Percentiles rank a stretch among this genome's conserved stretches.
Evolutionary conservation across 2,329 filamentous ascomycete genomes (phyloP).

Genomic region (Myriosclerotinia scirpicola): DNA sequence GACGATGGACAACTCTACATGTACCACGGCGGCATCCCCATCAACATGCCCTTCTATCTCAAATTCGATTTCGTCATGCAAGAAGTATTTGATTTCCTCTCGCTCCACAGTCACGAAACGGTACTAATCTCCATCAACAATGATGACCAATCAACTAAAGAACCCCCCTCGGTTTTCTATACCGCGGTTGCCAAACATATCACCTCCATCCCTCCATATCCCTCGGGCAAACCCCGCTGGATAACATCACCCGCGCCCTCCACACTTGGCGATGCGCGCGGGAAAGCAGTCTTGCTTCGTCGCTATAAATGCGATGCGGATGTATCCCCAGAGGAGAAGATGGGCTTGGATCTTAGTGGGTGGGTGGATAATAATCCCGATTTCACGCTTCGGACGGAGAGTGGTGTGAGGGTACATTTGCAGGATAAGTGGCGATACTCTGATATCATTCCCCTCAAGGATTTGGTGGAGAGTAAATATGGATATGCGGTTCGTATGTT

Average conservation of each 20-base stretch:
- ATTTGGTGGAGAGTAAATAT: constrained; percentile 45
- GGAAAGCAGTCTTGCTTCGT: constrained; percentile 66
- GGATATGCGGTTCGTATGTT: constrained; percentile 44
- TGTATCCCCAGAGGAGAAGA: constrained; percentile 38
- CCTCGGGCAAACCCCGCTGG: constrained; percentile 51
- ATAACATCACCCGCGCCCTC: constrained; percentile 60
- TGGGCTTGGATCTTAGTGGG: constrained; percentile 43
- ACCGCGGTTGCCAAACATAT: constrained; percentile 56
- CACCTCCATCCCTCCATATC: constrained; percentile 39
- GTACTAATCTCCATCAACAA: constrained; percentile 69
- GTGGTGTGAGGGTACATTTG: constrained; percentile 44
- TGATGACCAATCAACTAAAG: constrained; percentile 56
- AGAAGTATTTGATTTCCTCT: constrained; percentile 60
- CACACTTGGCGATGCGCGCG: constrained; percentile 60
- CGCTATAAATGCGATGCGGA: constrained; percentile 56
- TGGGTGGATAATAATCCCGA: constrained; percentile 68
- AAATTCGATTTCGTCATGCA: constrained; percentile 63
- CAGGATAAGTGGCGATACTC: constrained; percentile 51
- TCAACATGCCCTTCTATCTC: constrained; percentile 60
- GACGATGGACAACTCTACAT: constrained; percentile 61
- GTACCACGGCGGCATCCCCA: constrained; percentile 69
- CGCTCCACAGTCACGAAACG: constrained; percentile 60
- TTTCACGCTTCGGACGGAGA: constrained; percentile 48
- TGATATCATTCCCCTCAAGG: constrained; percentile 42
- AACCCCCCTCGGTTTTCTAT: constrained; percentile 53